Conservation (phyloP, 2,329 filamentous ascomycete genomes). For the Arthrobotrys sphaeroides region DNA sequence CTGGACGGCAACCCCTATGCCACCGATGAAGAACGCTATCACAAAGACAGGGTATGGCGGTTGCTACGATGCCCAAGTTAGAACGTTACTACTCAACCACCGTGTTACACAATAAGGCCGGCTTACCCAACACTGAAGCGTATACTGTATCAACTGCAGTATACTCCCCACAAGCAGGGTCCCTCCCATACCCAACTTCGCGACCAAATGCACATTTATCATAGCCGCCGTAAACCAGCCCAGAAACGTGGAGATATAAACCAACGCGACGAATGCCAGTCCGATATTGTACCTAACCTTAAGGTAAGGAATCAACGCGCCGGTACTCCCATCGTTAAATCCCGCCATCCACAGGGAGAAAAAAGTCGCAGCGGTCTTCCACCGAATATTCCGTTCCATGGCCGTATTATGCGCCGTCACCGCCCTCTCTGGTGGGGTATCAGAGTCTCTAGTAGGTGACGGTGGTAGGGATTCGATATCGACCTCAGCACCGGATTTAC, state of each 20-base stretch:
- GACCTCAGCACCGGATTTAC: constrained; percentile 13
- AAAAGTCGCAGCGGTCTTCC: constrained; percentile 66
- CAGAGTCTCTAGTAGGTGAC: constrained; percentile 20
- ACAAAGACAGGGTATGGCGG: constrained; percentile 63
- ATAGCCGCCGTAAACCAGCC: constrained; percentile 73
- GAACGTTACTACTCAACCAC: too few species aligned
- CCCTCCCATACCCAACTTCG: constrained; percentile 73
- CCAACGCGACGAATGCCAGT: constrained; percentile 66
- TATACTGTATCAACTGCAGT: constrained; percentile 72
- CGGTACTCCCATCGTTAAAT: constrained; percentile 74
- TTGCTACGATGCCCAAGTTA: constrained; percentile 59
- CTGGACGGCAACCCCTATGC: constrained; percentile 62
- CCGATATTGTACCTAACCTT: constrained; percentile 56
- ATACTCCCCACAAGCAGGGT: constrained; percentile 73
- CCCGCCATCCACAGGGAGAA: constrained; percentile 73
- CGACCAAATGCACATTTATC: constrained; percentile 70
- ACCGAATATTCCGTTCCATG: constrained; percentile 53
- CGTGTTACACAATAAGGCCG: too few species aligned
- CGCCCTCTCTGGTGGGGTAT: constrained; percentile 53
- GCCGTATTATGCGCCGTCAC: constrained; percentile 54
- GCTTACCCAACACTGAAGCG: constrained; percentile 73
- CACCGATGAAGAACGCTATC: constrained; percentile 61
- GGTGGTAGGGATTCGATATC: constrained; percentile 51
- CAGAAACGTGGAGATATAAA: constrained; percentile 69
- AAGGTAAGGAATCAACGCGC: constrained; percentile 67